phyloP scores from a whole-genome alignment of 495 filamentous ascomycete genomes.

The Trichodelitschia bisporula region DNA sequence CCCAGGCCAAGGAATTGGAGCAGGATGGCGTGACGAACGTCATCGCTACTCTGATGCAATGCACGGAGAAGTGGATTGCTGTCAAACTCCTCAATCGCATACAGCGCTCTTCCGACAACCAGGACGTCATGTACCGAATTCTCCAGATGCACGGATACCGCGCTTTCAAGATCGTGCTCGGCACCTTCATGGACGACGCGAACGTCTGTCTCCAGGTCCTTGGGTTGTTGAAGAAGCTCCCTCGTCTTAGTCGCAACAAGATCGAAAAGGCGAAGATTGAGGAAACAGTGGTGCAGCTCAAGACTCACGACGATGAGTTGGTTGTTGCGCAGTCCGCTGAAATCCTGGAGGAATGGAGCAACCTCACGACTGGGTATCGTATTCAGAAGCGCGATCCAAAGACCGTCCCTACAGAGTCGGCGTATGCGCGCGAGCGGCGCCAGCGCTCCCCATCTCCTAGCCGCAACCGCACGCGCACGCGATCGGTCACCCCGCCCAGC shows the following conservation, averaged over 20 bases:
- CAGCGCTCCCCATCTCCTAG: slow-evolving; percentile 20
- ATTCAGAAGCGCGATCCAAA: slow-evolving; percentile 50
- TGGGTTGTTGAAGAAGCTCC: slow-evolving; percentile 70
- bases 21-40: slow-evolving; percentile 86
- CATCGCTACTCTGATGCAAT: slow-evolving; percentile 96
- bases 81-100: slow-evolving; percentile 84
- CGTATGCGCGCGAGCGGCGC: neutral
- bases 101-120: slow-evolving; percentile 71
- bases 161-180: slow-evolving; percentile 67
- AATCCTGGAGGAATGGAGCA: slow-evolving; percentile 67
- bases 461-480: slow-evolving; percentile 27
- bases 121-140: slow-evolving; percentile 65
- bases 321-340: slow-evolving; percentile 44
- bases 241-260: slow-evolving; percentile 86
- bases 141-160: slow-evolving; percentile 94
- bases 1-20: slow-evolving; percentile 60
- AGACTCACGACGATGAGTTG: slow-evolving; percentile 40
- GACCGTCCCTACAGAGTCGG: slow-evolving; percentile 5
- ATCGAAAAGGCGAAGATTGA: slow-evolving; percentile 95
- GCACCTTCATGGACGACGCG: slow-evolving; percentile 62
- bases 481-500: slow-evolving; percentile 25
- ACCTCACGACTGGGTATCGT: slow-evolving; percentile 74
- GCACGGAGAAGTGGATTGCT: slow-evolving; percentile 97
- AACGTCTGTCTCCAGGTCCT: slow-evolving; percentile 77
- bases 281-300: slow-evolving; percentile 46